Evolutionary conservation across 106 monocot species (phyloP).

Genomic region (Phalaenopsis equestris): DNA sequence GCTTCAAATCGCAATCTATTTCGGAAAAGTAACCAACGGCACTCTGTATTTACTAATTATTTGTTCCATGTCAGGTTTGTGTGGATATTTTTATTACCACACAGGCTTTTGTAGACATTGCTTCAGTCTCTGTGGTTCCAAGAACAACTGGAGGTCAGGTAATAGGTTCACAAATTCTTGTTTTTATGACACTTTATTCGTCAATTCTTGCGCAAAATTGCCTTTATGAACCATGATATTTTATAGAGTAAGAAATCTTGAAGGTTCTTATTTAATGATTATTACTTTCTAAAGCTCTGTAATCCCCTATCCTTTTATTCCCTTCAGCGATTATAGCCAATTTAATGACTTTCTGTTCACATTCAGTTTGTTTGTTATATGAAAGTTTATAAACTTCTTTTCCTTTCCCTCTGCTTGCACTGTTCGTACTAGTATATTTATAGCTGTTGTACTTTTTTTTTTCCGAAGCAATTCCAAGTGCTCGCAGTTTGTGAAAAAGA

Average conservation of each 20-base stretch:
- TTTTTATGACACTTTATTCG: background rate
- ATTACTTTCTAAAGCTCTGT: background rate
- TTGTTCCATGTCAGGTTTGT: constrained; percentile 57
- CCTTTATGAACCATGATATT: background rate
- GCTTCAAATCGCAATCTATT: background rate
- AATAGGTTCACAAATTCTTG: constrained; percentile 1
- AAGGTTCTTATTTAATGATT: background rate
- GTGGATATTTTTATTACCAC: constrained; percentile 86
- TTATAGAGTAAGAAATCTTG: background rate
- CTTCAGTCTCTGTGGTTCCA: constrained; percentile 74
- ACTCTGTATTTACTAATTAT: background rate
- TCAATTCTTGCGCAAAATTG: background rate
- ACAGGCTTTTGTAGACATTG: constrained; percentile 79
- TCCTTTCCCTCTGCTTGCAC: background rate
- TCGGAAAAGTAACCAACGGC: background rate
- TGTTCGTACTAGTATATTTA: too few relatives aligned
- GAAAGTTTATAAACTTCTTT: background rate
- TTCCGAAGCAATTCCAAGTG: too few relatives aligned
- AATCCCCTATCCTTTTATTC: background rate
- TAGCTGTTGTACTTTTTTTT: too few relatives aligned
- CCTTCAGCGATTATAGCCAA: background rate
- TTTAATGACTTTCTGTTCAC: background rate
- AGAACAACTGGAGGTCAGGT: constrained; percentile 94
- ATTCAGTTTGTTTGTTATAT: background rate
- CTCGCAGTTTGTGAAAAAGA: too few relatives aligned